Conservation (phyloP, 2,329 filamentous ascomycete species). For the Trichoderma citrinoviride region DNA sequence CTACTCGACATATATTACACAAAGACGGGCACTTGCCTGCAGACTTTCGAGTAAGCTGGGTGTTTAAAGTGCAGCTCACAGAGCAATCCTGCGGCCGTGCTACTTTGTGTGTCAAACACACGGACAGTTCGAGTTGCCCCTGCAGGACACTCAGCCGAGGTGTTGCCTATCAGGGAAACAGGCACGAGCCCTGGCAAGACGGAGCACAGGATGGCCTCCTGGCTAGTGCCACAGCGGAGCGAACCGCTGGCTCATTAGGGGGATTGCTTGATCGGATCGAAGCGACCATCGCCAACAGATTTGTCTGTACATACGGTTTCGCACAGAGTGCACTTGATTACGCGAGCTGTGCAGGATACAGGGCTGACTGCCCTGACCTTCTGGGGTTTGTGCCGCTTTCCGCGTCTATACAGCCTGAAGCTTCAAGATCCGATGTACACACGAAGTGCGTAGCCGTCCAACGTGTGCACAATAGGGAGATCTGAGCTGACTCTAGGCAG, state of each 20-base stretch:
- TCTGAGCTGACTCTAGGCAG: background rate
- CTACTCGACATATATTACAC: background rate
- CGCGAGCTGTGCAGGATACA: background rate
- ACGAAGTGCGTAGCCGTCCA: background rate
- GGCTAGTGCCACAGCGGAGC: constrained; percentile 21
- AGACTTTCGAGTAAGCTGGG: background rate
- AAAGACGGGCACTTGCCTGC: background rate
- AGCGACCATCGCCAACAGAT: background rate
- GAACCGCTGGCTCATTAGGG: constrained; percentile 18
- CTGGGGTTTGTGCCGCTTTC: background rate
- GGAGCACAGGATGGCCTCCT: background rate
- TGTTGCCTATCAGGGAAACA: constrained; percentile 8
- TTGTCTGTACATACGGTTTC: background rate
- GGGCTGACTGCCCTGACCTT: background rate
- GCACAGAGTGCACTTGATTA: background rate
- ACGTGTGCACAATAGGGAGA: background rate
- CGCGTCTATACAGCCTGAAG: background rate
- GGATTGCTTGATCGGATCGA: constrained; percentile 5
- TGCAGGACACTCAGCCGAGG: background rate
- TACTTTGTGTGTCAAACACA: background rate
- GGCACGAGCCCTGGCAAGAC: constrained; percentile 10
- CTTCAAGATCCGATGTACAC: too few relatives aligned
- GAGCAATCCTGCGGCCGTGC: background rate
- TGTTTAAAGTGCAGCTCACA: background rate
- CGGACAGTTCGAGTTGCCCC: background rate